Conservation (phyloP, 352 stramenopile species). For the Thalassiosira mediterranea region DNA sequence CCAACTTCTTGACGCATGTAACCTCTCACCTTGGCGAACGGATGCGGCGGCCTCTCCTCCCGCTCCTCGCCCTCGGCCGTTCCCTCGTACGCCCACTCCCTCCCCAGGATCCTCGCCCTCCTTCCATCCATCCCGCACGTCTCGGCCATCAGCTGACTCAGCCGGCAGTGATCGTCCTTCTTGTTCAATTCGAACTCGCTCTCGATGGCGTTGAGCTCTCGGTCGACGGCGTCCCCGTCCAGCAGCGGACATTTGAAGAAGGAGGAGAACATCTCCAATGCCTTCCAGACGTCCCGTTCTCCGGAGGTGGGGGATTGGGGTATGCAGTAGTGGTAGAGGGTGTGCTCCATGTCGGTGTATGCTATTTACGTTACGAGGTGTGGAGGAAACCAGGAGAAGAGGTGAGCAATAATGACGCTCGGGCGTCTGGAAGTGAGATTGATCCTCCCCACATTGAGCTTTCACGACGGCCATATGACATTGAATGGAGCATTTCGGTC, state of each 20-base stretch:
- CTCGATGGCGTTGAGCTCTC: slow-evolving; percentile 96
- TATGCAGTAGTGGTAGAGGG: slow-evolving; percentile 97
- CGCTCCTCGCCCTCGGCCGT: neutral
- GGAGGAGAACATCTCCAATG: slow-evolving; percentile 94
- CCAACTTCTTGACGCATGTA: too few relatives aligned
- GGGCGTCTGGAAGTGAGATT: slow-evolving; percentile 11
- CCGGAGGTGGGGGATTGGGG: slow-evolving; percentile 60
- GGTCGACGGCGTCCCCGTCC: slow-evolving; percentile 85
- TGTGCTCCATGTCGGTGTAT: slow-evolving; percentile 94
- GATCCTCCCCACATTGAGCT: too few relatives aligned
- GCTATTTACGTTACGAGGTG: neutral
- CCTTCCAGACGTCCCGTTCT: slow-evolving; percentile 82
- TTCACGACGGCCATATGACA: too few relatives aligned
- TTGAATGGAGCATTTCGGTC: too few relatives aligned
- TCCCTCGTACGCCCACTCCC: slow-evolving; percentile 6
- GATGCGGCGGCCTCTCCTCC: slow-evolving; percentile 53
- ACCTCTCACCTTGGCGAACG: slow-evolving; percentile 51
- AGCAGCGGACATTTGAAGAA: slow-evolving; percentile 96
- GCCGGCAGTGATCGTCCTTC: slow-evolving; percentile 89
- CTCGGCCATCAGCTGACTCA: slow-evolving; percentile 74
- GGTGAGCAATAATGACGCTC: neutral
- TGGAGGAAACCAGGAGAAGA: neutral
- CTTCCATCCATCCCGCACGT: slow-evolving; percentile 61
- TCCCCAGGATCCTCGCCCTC: slow-evolving; percentile 40
- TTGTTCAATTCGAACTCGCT: slow-evolving; percentile 96